Evolutionary conservation across 495 filamentous ascomycete species (phyloP).

Genomic region (Clohesyomyces aquaticus): DNA sequence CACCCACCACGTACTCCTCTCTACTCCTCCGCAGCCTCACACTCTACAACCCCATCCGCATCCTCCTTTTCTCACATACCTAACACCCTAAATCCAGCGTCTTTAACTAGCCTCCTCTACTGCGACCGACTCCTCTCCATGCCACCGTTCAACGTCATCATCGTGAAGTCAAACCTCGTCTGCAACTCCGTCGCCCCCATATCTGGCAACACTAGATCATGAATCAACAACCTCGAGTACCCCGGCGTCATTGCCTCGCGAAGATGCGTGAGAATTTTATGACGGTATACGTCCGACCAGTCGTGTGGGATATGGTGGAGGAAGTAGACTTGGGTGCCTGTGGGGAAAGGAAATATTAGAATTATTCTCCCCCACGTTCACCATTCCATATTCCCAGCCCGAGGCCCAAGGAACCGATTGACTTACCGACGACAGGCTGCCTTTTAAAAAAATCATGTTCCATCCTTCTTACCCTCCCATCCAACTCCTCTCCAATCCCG

Average conservation of each 20-base stretch:
- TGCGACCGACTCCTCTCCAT: neutral
- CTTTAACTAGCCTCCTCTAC: neutral
- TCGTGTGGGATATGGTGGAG: slow-evolving; percentile 32
- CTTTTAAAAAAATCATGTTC: too few relatives aligned
- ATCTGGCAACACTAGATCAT: slow-evolving; percentile 54
- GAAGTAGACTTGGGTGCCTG: slow-evolving; percentile 40
- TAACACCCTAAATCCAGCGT: neutral
- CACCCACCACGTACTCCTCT: neutral
- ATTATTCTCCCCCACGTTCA: too few relatives aligned
- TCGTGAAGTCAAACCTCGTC: slow-evolving; percentile 48
- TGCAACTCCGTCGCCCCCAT: slow-evolving; percentile 22
- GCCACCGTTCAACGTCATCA: slow-evolving; percentile 44
- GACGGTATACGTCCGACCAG: slow-evolving; percentile 45
- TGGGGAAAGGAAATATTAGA: too few relatives aligned
- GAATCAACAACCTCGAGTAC: slow-evolving; percentile 53
- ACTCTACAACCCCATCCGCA: neutral
- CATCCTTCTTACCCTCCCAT: too few relatives aligned
- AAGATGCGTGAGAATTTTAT: slow-evolving; percentile 46
- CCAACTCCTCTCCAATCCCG: too few relatives aligned
- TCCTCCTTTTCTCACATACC: neutral
- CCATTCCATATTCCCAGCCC: too few relatives aligned
- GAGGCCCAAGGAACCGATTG: too few relatives aligned
- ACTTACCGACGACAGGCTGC: too few relatives aligned
- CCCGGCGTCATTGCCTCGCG: slow-evolving; percentile 52
- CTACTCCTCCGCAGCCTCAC: neutral